A percentile compares a stretch with the other conserved stretches of the same genome.
phyloP scores from a whole-genome alignment of 371 early-diverging fungal genomes.

The Mucor saturninus region DNA sequence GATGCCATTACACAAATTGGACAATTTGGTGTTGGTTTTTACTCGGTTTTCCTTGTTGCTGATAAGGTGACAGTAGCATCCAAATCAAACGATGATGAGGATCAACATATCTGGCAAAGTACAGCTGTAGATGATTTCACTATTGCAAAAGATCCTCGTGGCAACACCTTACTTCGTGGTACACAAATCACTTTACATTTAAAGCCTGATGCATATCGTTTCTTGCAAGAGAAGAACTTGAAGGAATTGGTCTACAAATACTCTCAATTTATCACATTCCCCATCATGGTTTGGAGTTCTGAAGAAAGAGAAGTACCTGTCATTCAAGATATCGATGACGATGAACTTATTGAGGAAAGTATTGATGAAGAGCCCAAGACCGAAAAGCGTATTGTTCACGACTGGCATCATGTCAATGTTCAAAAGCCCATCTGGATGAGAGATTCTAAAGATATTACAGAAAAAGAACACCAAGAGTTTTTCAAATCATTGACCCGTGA shows the following conservation, averaged over 20 bases:
- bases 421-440: conserved; percentile 95
- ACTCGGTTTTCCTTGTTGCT: conserved; percentile 93
- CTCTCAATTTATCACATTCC: conserved; percentile 93
- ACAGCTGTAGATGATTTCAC: conserved; percentile 78
- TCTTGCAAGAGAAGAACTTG: conserved; percentile 70
- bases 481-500: conserved; percentile 84
- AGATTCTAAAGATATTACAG: conserved; percentile 73
- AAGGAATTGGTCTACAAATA: conserved; percentile 80
- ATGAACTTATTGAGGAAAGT: conserved; percentile 57
- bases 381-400: conserved; percentile 53
- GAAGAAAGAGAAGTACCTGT: conserved; percentile 58
- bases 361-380: conserved; percentile 52
- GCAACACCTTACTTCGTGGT: conserved; percentile 83
- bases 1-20: conserved; percentile 85
- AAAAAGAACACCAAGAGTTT: conserved; percentile 85
- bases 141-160: conserved; percentile 87
- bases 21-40: conserved; percentile 99
- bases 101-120: conserved; percentile 89
- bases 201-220: conserved; percentile 88
- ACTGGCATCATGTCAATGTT: conserved; percentile 75
- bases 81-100: conserved; percentile 80
- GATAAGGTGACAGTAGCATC: conserved; percentile 93
- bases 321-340: conserved; percentile 48
- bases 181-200: conserved; percentile 90
- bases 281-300: conserved; percentile 81